These are phyloP conservation scores for Agaricus blazei DNA, from an alignment of 768 basidiomycete genomes.

Conservation along the genomic window DNA sequence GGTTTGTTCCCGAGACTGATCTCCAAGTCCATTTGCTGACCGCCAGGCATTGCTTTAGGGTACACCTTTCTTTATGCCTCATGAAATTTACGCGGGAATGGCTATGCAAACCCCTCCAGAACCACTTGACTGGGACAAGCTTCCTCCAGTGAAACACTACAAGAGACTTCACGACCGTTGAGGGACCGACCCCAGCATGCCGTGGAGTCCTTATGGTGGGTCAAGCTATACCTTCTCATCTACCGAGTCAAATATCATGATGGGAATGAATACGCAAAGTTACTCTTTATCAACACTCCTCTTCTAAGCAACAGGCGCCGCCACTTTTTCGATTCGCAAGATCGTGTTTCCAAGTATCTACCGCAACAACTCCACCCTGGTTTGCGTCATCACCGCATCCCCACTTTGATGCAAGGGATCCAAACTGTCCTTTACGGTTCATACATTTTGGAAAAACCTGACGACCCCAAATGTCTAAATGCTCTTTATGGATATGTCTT, in stretches of 20 bases:
- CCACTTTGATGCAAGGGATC: not conserved
- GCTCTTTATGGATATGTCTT: not conserved
- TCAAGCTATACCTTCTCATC: not conserved
- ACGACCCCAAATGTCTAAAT: not conserved
- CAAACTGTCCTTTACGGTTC: not conserved
- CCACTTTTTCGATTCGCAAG: not conserved
- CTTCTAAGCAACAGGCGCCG: not conserved
- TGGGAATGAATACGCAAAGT: not conserved
- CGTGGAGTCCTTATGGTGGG: constrained; percentile 8
- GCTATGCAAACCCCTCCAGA: no score
- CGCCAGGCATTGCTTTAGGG: not conserved
- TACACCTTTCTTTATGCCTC: constrained; percentile 10
- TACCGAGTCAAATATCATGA: not conserved
- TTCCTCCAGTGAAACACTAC: no score
- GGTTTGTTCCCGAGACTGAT: not conserved
- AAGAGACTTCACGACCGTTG: no score
- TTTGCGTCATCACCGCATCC: not conserved
- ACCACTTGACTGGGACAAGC: no score
- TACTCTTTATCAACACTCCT: not conserved
- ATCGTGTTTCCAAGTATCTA: not conserved
- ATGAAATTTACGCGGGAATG: constrained; percentile 1
- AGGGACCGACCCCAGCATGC: constrained; percentile 1
- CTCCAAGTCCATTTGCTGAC: not conserved
- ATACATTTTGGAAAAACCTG: not conserved
- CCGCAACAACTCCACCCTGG: not conserved